phyloP scores from a whole-genome alignment of 495 filamentous ascomycete species.

The Penicillium pancosmium region DNA sequence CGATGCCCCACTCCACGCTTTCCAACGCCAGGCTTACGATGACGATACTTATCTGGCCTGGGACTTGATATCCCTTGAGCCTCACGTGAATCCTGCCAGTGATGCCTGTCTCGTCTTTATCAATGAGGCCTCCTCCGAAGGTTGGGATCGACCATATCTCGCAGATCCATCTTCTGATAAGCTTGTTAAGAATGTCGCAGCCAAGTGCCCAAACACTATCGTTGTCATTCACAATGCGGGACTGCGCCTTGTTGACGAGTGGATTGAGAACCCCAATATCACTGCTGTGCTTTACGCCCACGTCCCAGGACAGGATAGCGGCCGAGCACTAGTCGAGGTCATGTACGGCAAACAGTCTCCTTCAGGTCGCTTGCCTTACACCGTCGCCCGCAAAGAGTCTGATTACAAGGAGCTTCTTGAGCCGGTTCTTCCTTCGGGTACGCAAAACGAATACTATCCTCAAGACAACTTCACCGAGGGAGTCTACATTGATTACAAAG shows the following conservation, averaged over 20 bases:
- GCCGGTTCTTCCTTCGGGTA: neutral
- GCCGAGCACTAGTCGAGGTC: slow-evolving; percentile 69
- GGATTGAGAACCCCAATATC: slow-evolving; percentile 53
- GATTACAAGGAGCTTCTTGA: slow-evolving; percentile 58
- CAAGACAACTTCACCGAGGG: slow-evolving; percentile 59
- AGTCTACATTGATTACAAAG: slow-evolving; percentile 57
- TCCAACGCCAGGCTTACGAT: slow-evolving; percentile 49
- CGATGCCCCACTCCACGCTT: slow-evolving; percentile 57
- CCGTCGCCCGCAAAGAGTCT: slow-evolving; percentile 69
- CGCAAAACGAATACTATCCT: neutral
- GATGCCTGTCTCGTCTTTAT: slow-evolving; percentile 65
- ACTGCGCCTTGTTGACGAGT: slow-evolving; percentile 36
- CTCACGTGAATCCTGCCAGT: slow-evolving; percentile 42
- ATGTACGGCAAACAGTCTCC: slow-evolving; percentile 72
- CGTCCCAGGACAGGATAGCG: slow-evolving; percentile 73
- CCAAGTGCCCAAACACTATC: slow-evolving; percentile 56
- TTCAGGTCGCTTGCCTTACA: slow-evolving; percentile 73
- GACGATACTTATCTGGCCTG: slow-evolving; percentile 47
- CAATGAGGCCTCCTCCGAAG: slow-evolving; percentile 63
- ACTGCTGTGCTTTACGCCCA: slow-evolving; percentile 73
- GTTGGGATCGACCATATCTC: slow-evolving; percentile 32
- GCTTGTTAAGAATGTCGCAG: slow-evolving; percentile 60
- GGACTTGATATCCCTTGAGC: slow-evolving; percentile 43
- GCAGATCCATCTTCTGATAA: slow-evolving; percentile 47
- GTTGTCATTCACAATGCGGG: slow-evolving; percentile 50